Base-by-base conservation (phyloP, 176 grass and related monocot species). In the Pontederia crassipes region DNA sequence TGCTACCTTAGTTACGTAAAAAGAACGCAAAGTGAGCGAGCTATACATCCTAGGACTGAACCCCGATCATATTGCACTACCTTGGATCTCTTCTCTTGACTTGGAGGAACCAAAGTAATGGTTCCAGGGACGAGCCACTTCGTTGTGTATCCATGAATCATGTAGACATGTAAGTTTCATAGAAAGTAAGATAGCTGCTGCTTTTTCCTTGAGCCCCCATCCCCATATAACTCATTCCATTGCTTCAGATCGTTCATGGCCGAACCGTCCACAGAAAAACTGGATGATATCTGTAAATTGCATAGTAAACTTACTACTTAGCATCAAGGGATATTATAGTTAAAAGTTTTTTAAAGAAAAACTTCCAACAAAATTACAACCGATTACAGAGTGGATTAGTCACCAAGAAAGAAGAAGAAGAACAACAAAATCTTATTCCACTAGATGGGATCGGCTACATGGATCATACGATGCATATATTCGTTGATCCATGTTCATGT, bases 161-260 rank as follows among this genome's bases (percentile, higher is more conserved):
- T 15, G 57, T 46, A 59, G 46, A 10, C 11, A 58, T 62, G 17
- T 32, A 11, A 46, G 4, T 46, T 72, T 77, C 87, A 98, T 55
- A 92, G 77, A 61, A 98, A 98, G 70, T 98, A 98, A 0, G 93
- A 82, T 49, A 98, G 59, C 27, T 98, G 93, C 17, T 92, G 81
- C 72, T 80, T 98, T 61, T 98, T 98, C 71, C 93, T 83, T 45
- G 93, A 92, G 52, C 93, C 93, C 0, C 87, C 93, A 65, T 98
- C 87, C 8, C 93, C 93, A 0, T 67, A 92, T 28, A 85, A 74
- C 12, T 92, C 81, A 51, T 98, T 98, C 93, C 93, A 98, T 54
- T 98, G 81, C 80, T 83, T 98, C 46, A 98, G 80, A 67, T 98
- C 93, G 53, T 71, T 88, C 87, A 98, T 98, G 10, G 86, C 79